Percentiles rank a stretch among this genome's conserved stretches.
Evolutionary conservation across 2,329 filamentous ascomycete genomes (phyloP).

Genomic region (Aspergillus arachidicola): DNA sequence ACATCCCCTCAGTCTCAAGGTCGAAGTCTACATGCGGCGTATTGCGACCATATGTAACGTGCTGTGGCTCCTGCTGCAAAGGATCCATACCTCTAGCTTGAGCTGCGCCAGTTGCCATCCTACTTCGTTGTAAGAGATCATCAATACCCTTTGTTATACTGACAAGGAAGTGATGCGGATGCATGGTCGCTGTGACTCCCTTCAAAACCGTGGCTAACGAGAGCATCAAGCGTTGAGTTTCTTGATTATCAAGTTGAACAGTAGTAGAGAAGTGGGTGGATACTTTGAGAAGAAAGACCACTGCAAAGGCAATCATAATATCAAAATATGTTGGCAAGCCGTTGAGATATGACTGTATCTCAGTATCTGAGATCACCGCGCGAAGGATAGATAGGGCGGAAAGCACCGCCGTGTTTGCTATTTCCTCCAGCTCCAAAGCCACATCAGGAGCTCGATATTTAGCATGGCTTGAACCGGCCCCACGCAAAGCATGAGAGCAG

Average conservation of each 20-base stretch:
- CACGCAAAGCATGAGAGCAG: slow-evolving; percentile 49
- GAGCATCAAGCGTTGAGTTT: not conserved
- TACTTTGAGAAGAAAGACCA: slow-evolving; percentile 43
- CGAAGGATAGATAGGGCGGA: slow-evolving; percentile 39
- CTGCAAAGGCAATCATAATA: slow-evolving; percentile 44
- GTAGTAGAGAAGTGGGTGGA: slow-evolving; percentile 31
- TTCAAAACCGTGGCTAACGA: not conserved
- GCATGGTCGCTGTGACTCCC: not conserved
- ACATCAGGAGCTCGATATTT: slow-evolving; percentile 20
- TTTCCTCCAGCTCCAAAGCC: slow-evolving; percentile 36
- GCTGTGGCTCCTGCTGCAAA: not conserved
- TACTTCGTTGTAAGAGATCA: not conserved
- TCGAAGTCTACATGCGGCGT: not conserved
- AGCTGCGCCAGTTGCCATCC: not conserved
- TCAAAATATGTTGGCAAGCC: slow-evolving; percentile 43
- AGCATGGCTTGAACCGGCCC: slow-evolving; percentile 15
- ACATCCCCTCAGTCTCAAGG: not conserved
- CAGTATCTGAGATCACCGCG: slow-evolving; percentile 37
- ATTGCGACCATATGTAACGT: not conserved
- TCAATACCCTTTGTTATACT: not conserved
- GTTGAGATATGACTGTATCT: slow-evolving; percentile 36
- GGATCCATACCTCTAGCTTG: not conserved
- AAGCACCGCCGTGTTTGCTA: slow-evolving; percentile 40
- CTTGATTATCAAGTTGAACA: not conserved
- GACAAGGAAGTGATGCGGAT: slow-evolving; percentile 5